Evolutionary conservation across 1,284 basidiomycete species (phyloP), one percentile per base, ranked within the genome.

Genomic region (Boletus sp.): DNA sequence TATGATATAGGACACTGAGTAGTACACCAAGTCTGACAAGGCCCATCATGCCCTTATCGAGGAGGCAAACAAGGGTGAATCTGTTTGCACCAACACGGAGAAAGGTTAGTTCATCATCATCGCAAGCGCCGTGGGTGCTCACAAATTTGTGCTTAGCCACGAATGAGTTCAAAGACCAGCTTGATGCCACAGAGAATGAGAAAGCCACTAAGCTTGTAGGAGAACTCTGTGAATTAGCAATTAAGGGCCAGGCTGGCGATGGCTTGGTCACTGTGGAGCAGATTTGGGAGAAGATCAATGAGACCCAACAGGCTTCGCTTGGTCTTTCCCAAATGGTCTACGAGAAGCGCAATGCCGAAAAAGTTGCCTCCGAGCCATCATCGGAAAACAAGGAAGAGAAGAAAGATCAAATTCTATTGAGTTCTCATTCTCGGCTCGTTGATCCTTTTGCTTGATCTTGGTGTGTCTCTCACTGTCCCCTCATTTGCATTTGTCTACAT

Each of bases 271-370:
- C 86, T 60, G 88, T 94, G 47, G 94, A 98, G 59, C 75, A 81
- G 63, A 96, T 99, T 80, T 91, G 93, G 72, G 88, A 91, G 75
- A 96, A 95, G 84, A 91, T 98, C 71, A 88, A 85, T 75, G 92
- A 95, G 79, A 94, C 94, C n/a, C 96, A 99, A 74, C 91, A 94
- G 74, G 95, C 96, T 44, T 96, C 93, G 35, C 86, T 99, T 50
- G 93, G 93, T 66, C 89, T 99, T 64, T 99, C 98, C 94, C 92
- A 97, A 80, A 97, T 96, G 88, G 91, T 96, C 31, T 97, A 98
- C 77, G 94, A 97, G 84, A 93, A 94, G 84, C 86, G 91, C 63
- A 85, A 85, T 67, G 86, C 86, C 54, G 87, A 91, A 76, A 80
- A 82, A 64, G 76, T 76, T 59, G 65, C 81, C 4, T 76, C 80